Evolutionary conservation across 139 green algal species (phyloP).

Genomic region (Monoraphidium neglectum): DNA sequence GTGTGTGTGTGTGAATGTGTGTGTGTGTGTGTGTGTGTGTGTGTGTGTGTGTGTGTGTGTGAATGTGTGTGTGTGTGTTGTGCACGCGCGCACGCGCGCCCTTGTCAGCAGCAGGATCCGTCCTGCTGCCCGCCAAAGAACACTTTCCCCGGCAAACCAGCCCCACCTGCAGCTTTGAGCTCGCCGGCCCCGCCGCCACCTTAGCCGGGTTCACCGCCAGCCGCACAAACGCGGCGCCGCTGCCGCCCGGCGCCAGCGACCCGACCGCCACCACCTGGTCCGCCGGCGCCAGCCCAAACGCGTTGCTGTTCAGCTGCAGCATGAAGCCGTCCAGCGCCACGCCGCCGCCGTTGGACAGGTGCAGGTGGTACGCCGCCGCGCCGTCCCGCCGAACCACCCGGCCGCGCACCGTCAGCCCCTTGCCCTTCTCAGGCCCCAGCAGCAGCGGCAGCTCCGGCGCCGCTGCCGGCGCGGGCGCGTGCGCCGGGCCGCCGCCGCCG

Average conservation of each 20-base stretch:
- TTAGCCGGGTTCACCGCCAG: conserved; percentile 57
- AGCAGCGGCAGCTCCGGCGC: conserved; percentile 62
- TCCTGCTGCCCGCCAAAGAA: too few relatives aligned
- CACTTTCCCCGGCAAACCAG: too few relatives aligned
- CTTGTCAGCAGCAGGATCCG: too few relatives aligned
- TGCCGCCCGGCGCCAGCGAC: conserved; percentile 48
- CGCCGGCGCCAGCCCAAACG: conserved; percentile 79
- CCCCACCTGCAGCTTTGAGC: conserved; percentile 13
- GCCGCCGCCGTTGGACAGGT: conserved; percentile 66
- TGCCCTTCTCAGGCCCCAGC: conserved; percentile 66
- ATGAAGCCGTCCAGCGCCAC: conserved; percentile 85
- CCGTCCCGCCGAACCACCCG: conserved; percentile 51
- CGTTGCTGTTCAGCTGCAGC: conserved; percentile 96
- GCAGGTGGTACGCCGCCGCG: conserved; percentile 67
- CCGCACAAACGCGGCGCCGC: conserved; percentile 33
- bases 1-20: too few relatives aligned
- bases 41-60: too few relatives aligned
- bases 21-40: too few relatives aligned
- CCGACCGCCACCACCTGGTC: conserved; percentile 44
- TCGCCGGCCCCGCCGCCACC: conserved; percentile 24
- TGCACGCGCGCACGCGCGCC: too few relatives aligned
- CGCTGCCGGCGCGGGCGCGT: conserved; percentile 20
- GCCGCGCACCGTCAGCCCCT: conserved; percentile 79
- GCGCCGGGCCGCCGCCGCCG: not conserved
- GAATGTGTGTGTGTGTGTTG: too few relatives aligned